Conservation (phyloP, 176 grass and related monocot species). For the Zoysia pacifica region DNA sequence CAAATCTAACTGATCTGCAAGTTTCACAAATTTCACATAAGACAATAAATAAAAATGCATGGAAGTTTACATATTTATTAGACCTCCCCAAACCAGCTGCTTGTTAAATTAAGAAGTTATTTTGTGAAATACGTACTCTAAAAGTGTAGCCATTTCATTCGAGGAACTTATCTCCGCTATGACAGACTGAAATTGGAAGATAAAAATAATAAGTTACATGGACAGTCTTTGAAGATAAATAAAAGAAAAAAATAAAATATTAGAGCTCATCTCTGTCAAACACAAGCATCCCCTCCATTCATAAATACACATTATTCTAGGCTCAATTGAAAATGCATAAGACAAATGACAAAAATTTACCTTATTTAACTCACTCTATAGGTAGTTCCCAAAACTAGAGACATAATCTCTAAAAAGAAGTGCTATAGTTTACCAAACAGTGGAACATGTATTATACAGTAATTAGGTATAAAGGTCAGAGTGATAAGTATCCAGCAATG, state of each 20-base stretch:
- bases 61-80: conserved; percentile 27
- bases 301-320: background rate
- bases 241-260: conserved; percentile 18
- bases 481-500: conserved; percentile 10
- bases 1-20: conserved; percentile 92
- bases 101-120: conserved; percentile 37
- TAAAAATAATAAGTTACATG: conserved; percentile 26
- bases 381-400: conserved; percentile 4
- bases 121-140: conserved; percentile 73
- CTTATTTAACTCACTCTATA: background rate
- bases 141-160: conserved; percentile 77
- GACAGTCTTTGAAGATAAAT: conserved; percentile 26
- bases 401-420: background rate
- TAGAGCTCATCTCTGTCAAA: conserved; percentile 16
- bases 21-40: conserved; percentile 27
- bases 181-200: conserved; percentile 67
- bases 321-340: background rate
- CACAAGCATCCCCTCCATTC: background rate
- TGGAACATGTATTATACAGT: conserved; percentile 22
- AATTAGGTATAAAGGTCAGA: background rate
- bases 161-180: conserved; percentile 98
- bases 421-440: conserved; percentile 4
- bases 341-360: background rate
- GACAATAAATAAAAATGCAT: conserved; percentile 32
- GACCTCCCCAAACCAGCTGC: conserved; percentile 21